A percentile compares a stretch with the other conserved stretches of the same genome.
Conservation (phyloP, 805 yeast species). For the Pichia scutulata region DNA sequence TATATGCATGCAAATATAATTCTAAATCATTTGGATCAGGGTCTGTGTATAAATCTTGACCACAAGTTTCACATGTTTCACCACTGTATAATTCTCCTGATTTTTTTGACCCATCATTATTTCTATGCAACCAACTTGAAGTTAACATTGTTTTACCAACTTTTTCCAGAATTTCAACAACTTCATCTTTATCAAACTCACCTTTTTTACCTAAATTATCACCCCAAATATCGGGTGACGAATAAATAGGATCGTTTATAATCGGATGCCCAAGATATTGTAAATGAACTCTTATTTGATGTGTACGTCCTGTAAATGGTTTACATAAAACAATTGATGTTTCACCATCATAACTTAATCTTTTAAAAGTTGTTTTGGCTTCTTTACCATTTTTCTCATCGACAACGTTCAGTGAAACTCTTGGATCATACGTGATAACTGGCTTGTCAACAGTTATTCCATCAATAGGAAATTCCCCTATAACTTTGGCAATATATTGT, state of each 20-base stretch:
- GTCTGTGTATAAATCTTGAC: constrained; percentile 65
- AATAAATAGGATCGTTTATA: constrained; percentile 86
- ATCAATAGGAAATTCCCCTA: constrained; percentile 70
- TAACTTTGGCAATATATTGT: constrained; percentile 80
- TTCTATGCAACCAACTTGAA: constrained; percentile 58
- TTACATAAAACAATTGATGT: constrained; percentile 69
- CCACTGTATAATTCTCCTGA: constrained; percentile 59
- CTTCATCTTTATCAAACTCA: constrained; percentile 34
- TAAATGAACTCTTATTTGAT: constrained; percentile 89
- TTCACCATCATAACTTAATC: constrained; percentile 60
- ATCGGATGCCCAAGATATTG: constrained; percentile 87
- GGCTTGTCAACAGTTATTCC: constrained; percentile 56
- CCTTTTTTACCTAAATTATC: constrained; percentile 55
- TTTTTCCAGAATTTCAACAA: constrained; percentile 44
- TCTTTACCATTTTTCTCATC: constrained; percentile 36
- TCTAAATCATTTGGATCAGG: constrained; percentile 86
- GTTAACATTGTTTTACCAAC: constrained; percentile 68
- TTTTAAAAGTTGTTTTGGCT: constrained; percentile 63
- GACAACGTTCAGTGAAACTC: constrained; percentile 58
- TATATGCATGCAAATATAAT: constrained; percentile 86
- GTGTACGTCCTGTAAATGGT: constrained; percentile 91
- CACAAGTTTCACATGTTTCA: constrained; percentile 54
- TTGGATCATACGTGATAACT: constrained; percentile 63
- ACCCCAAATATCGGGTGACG: constrained; percentile 80
- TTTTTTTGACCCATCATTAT: constrained; percentile 21